These are phyloP conservation scores for Spirogloea muscicola DNA, from an alignment of 139 green algal species.

Conservation along the genomic window DNA sequence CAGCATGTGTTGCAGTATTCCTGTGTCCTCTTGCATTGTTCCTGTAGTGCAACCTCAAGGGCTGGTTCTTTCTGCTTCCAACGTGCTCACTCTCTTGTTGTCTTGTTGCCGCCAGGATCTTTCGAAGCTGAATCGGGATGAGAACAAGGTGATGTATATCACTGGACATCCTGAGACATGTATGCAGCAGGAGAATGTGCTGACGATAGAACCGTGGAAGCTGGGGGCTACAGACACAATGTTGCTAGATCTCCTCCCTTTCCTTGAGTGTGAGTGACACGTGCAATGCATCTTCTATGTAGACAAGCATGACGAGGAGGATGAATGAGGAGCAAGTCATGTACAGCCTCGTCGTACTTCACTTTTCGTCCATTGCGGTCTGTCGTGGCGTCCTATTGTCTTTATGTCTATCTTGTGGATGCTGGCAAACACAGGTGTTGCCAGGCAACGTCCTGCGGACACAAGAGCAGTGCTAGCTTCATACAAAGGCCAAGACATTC, in stretches of 20 bases:
- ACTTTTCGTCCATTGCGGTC: not conserved
- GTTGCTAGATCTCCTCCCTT: conserved; percentile 85
- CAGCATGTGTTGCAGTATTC: too few species aligned
- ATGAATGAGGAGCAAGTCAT: not conserved
- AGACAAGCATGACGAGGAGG: not conserved
- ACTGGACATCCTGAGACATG: conserved; percentile 56
- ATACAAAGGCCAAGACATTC: conserved; percentile 79
- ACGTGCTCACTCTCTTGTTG: conserved; percentile 1
- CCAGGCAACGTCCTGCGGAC: conserved; percentile 52
- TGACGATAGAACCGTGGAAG: conserved; percentile 63
- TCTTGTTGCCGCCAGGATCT: conserved; percentile 66
- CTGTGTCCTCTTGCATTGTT: too few species aligned
- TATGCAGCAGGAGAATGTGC: conserved; percentile 85
- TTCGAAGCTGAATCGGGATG: conserved; percentile 91
- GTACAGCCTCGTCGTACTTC: not conserved
- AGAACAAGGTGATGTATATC: conserved; percentile 74
- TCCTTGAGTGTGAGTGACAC: conserved; percentile 61
- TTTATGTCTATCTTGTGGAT: not conserved
- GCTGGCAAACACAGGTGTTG: conserved; percentile 2
- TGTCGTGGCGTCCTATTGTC: not conserved
- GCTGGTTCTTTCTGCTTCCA: too few species aligned
- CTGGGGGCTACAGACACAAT: conserved; percentile 38
- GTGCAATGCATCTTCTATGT: not conserved
- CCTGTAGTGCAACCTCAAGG: too few species aligned
- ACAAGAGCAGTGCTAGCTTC: conserved; percentile 64